Conservation (phyloP, 2,329 filamentous ascomycete genomes). For the Xylaria sp. region DNA sequence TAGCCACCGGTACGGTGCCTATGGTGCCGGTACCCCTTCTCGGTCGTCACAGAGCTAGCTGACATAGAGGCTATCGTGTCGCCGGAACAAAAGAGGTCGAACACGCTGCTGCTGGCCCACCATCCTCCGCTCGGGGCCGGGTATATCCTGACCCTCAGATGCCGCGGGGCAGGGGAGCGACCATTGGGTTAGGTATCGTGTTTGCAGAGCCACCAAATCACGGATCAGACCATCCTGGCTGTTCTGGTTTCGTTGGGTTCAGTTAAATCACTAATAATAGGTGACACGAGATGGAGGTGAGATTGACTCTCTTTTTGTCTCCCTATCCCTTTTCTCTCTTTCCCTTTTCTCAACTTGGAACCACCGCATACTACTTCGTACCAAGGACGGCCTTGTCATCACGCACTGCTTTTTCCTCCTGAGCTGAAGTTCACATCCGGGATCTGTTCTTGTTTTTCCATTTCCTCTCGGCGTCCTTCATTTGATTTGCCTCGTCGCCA, state of each 20-base stretch:
- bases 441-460: background rate
- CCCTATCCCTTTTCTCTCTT: background rate
- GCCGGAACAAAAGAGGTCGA: conserved; percentile 19
- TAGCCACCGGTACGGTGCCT: conserved; percentile 17
- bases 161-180: conserved; percentile 26
- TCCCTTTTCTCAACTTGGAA: background rate
- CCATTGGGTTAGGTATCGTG: conserved; percentile 21
- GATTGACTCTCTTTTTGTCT: conserved; percentile 15
- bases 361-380: conserved; percentile 2
- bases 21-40: conserved; percentile 6
- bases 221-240: conserved; percentile 14
- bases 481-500: conserved; percentile 8
- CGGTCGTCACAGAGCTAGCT: conserved; percentile 27
- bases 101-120: conserved; percentile 12
- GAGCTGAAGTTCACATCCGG: conserved; percentile 3
- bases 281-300: conserved; percentile 23
- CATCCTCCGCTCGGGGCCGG: conserved; percentile 14
- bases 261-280: conserved; percentile 13
- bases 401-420: conserved; percentile 6
- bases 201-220: conserved; percentile 26
- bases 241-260: conserved; percentile 7
- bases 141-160: conserved; percentile 23
- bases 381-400: background rate
- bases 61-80: conserved; percentile 25
- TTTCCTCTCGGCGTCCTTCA: conserved; percentile 1